These are phyloP conservation scores for Corinectria fuckeliana DNA, from an alignment of 2,329 filamentous ascomycete species.

Conservation along the genomic window DNA sequence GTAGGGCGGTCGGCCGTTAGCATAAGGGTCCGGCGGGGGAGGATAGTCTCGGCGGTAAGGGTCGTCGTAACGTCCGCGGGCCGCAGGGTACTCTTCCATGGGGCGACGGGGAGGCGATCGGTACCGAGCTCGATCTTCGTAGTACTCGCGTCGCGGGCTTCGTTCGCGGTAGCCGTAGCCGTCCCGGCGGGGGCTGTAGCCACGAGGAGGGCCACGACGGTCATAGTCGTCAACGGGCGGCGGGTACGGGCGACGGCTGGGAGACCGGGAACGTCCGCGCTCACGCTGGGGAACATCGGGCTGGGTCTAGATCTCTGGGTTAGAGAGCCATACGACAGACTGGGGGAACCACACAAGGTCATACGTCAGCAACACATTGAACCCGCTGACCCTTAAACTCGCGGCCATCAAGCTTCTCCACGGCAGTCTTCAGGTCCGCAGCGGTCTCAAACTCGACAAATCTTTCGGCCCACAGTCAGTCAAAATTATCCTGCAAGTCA, in stretches of 20 bases:
- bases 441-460: slow-evolving; percentile 98
- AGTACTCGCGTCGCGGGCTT: slow-evolving; percentile 85
- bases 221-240: slow-evolving; percentile 81
- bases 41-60: slow-evolving; percentile 76
- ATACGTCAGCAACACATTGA: slow-evolving; percentile 84
- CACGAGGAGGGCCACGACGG: slow-evolving; percentile 77
- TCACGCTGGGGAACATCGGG: slow-evolving; percentile 76
- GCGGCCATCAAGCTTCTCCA: slow-evolving; percentile 91
- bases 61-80: slow-evolving; percentile 75
- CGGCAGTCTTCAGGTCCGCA: slow-evolving; percentile 85
- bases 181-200: slow-evolving; percentile 80
- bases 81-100: slow-evolving; percentile 77
- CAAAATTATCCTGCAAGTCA: neutral
- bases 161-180: slow-evolving; percentile 84
- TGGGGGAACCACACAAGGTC: slow-evolving; percentile 16
- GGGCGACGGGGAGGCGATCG: slow-evolving; percentile 81
- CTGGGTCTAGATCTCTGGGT: slow-evolving; percentile 66
- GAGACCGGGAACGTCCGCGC: slow-evolving; percentile 80
- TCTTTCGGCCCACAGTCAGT: slow-evolving; percentile 54
- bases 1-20: slow-evolving; percentile 62
- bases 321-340: slow-evolving; percentile 21
- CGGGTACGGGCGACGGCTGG: slow-evolving; percentile 67
- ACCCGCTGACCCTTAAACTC: slow-evolving; percentile 93
- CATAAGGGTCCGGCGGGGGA: slow-evolving; percentile 68
- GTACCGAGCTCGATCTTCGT: slow-evolving; percentile 81